Evolutionary conservation across 345 rosid species (phyloP).

Genomic region (Salix dunnii): DNA sequence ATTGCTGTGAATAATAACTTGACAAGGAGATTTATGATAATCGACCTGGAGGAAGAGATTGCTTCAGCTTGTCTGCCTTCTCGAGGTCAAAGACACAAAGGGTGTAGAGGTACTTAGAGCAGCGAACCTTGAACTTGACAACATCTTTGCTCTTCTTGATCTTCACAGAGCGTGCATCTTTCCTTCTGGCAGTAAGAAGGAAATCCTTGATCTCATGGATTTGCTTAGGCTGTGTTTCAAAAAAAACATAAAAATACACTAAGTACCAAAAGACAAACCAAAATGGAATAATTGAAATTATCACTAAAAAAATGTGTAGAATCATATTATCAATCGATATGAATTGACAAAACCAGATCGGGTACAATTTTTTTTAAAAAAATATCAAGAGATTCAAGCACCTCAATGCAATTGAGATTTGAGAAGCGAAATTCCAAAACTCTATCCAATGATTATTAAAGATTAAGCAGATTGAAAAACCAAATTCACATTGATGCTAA

Average conservation of each 20-base stretch:
- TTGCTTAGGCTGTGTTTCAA: conserved; percentile 68
- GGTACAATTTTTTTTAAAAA: neutral
- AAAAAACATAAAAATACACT: neutral
- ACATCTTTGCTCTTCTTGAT: conserved; percentile 78
- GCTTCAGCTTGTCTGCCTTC: conserved; percentile 95
- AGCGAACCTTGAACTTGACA: conserved; percentile 91
- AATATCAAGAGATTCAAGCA: neutral
- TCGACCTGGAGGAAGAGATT: conserved; percentile 92
- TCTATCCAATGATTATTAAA: neutral
- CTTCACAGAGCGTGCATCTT: conserved; percentile 86
- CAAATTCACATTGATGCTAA: neutral
- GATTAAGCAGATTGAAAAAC: neutral
- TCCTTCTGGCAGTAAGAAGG: conserved; percentile 94
- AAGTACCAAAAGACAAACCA: neutral
- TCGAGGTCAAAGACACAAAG: conserved; percentile 79
- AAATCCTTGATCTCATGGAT: conserved; percentile 94
- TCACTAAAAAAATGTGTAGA: neutral
- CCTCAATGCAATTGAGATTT: neutral
- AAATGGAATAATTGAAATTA: neutral
- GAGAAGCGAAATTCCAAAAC: neutral
- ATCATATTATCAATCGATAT: neutral
- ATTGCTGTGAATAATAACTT: neutral
- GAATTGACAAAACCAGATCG: neutral
- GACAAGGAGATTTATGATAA: neutral
- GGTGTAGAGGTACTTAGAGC: conserved; percentile 87